Base-by-base conservation (phyloP, 495 filamentous ascomycete species). In the Lasiosphaeria hispida region DNA sequence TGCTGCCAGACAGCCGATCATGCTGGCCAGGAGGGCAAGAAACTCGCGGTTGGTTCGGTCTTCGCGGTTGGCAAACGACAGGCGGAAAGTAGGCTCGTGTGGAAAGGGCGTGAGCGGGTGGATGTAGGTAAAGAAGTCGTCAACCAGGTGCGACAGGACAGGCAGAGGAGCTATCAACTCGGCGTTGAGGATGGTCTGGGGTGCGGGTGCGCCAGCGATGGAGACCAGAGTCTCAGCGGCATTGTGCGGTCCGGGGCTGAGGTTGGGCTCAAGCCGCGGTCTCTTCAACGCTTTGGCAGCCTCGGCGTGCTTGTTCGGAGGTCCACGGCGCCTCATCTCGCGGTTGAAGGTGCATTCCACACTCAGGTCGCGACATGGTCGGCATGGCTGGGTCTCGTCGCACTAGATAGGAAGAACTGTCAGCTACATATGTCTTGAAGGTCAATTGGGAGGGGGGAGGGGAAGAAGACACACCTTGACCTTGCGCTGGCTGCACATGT, bases 61-160 rank as follows among this genome's bases (percentile, higher is more conserved):
- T 62, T 92, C 85, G 38, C 90, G 80, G 38, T 75, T 79, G 11
- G 78, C 75, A 64, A 93, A 87, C 3, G 87, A 85, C 53, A 81
- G 79, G 35, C 90, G 82, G 61, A 95, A 95, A n/a, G 87, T 85
- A 0, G 87, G 88, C 59, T 95, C 89, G 69, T 96, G 91, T 0
- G 91, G 91, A 48, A 96, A 82, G 0, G 91, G 91, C 35, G 85
- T 79, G n/a, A 96, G 75, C 1, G 91, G 91, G 65, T 96, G 88
- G 53, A 95, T 91, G 67, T 91, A 93, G 7, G 85, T 91, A 66
- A 95, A 95, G 73, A 89, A 95, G 73, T 96, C 91, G 67, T 93
- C 88, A 10, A 96, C 76, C 6, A 95, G 77, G 3, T 84, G 73
- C 43, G 84, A 76, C 42, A 95, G 72, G 0, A 87, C 82, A 34